Base-by-base conservation (phyloP, 2,329 filamentous ascomycete species). In the Cladosporium velox region DNA sequence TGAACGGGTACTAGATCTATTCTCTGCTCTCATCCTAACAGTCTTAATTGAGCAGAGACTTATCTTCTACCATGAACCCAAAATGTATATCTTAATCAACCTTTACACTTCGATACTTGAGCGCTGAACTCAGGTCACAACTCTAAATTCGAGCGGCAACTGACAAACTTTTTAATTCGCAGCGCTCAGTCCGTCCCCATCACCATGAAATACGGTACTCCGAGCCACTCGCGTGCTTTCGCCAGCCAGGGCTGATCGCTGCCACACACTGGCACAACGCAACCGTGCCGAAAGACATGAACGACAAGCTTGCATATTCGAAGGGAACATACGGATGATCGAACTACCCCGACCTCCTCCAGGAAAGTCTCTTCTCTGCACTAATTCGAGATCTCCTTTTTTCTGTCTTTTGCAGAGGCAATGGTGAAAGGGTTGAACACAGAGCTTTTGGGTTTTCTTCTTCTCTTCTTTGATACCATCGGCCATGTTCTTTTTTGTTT, bases 1-100 rank as follows among this genome's bases (percentile, higher is more conserved):
- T 98, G 93, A 99, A 98, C 83, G 95, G 95, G 80, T 97, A 98
- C 86, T 97, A 93, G 78, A 71, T 61, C 38, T 66, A 54, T 51
- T 61, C 57, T 65, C 58, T 54, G 60, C 49, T 62, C 59, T 32
- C 21, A 32, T 26, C 65, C 70, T 70, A 71, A 65, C 68, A 63
- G 65, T 64, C 59, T 67, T 63, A 55, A 68, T 68, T 28, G 55
- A 66, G 63, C 66, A 69, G 44, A 65, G 61, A 58, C 67, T 60
- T 59, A 64, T 55, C 62, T 65, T 66, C 66, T 21, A 68, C 68
- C 59, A 58, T 64, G 65, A 51, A 52, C 59, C 61, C 57, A 65
- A 44, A 57, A 59, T 65, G 62, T 61, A 44, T 65, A 32, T 64
- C 64, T 61, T 65, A 67, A 67, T 69, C 61, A 68, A 65, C 35